These are phyloP conservation scores for Silene coronaria DNA, from an alignment of 179 eudicot species.

Conservation along the genomic window DNA sequence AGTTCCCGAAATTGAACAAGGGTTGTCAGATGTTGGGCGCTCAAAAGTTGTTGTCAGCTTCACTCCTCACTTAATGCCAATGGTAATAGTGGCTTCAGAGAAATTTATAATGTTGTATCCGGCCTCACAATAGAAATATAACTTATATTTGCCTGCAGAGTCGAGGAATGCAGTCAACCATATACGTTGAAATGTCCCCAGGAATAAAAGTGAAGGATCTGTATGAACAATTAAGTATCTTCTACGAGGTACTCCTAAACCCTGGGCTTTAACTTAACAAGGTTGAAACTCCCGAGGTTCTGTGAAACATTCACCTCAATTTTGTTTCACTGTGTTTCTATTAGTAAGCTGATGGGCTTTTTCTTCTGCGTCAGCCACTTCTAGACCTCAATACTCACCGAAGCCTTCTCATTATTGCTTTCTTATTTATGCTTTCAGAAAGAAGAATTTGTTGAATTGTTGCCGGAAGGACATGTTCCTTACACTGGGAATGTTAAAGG, in stretches of 20 bases:
- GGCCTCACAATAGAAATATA: constrained; percentile 11
- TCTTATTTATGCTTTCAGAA: constrained; percentile 35
- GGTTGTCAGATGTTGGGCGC: constrained; percentile 61
- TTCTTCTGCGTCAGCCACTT: background rate
- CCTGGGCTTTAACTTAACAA: background rate
- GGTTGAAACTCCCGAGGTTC: background rate
- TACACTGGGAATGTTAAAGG: constrained; percentile 83
- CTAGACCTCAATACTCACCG: too few relatives aligned
- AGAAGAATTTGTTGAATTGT: constrained; percentile 67
- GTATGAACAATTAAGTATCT: constrained; percentile 42
- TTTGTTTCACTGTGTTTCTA: too few relatives aligned
- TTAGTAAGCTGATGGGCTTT: background rate
- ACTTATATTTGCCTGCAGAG: constrained; percentile 36
- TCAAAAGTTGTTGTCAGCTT: constrained; percentile 82
- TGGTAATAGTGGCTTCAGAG: constrained; percentile 43
- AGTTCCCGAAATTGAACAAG: constrained; percentile 98
- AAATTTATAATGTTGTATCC: constrained; percentile 16
- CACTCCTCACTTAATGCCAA: constrained; percentile 91
- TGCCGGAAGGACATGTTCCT: constrained; percentile 60
- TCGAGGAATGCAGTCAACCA: constrained; percentile 83
- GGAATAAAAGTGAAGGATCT: constrained; percentile 70
- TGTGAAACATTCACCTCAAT: background rate
- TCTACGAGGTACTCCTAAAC: constrained; percentile 51
- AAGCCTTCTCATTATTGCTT: background rate
- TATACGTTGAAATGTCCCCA: constrained; percentile 74